These are phyloP conservation scores for Conticribra guillardii DNA, from an alignment of 108 stramenopile genomes.

Conservation along the genomic window DNA sequence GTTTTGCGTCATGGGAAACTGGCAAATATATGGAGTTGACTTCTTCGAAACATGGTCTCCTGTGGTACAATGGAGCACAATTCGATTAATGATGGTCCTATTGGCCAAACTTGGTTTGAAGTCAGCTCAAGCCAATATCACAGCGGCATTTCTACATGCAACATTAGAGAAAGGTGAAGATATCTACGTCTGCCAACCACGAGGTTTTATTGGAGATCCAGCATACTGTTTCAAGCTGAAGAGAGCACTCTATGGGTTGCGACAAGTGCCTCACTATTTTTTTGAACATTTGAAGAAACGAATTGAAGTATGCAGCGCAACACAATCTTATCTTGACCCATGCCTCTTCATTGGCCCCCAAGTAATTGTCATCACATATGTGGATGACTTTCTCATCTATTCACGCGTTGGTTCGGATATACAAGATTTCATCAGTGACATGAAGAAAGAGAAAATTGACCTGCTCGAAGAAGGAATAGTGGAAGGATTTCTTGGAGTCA, in stretches of 20 bases:
- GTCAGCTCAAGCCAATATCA: conserved; percentile 38
- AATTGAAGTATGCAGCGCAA: conserved; percentile 10
- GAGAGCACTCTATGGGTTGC: conserved; percentile 42
- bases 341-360: conserved; percentile 40
- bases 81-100: conserved; percentile 31
- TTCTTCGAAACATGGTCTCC: conserved; percentile 47
- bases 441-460: neutral
- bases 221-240: conserved; percentile 22
- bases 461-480: neutral
- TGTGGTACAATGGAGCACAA: conserved; percentile 49
- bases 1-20: conserved; percentile 45
- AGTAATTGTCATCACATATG: conserved; percentile 20
- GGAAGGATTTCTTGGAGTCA: conserved; percentile 41
- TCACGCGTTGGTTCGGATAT: neutral
- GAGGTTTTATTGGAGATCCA: conserved; percentile 15
- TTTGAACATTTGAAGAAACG: conserved; percentile 19
- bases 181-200: conserved; percentile 50
- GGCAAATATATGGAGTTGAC: conserved; percentile 24
- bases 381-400: conserved; percentile 5
- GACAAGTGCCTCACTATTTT: conserved; percentile 46
- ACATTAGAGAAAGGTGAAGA: conserved; percentile 19
- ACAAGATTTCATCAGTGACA: neutral
- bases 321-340: conserved; percentile 37
- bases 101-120: neutral
- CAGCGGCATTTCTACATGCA: conserved; percentile 57